Evolutionary conservation across 495 filamentous ascomycete genomes (phyloP), one percentile per base, ranked within the genome.

Genomic region (Extremus antarcticus): DNA sequence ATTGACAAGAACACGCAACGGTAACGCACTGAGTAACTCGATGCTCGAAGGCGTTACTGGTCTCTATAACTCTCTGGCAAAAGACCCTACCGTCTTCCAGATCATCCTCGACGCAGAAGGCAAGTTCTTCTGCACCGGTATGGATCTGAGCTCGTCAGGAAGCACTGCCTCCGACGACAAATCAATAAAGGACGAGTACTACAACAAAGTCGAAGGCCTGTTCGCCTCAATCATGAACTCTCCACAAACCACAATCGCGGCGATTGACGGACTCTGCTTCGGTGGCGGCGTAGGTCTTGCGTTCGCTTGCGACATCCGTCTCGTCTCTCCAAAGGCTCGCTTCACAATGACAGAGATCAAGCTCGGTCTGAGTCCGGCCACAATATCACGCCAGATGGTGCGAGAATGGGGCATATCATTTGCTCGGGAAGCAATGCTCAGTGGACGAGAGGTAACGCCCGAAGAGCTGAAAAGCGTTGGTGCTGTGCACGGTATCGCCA

Each of bases 101-200:
- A 65, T 74, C 2, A 51, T 72, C 25, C 57, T 74, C 9, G 66
- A 61, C 0, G 67, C 63, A 0, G 61, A 54, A 8, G 72, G 71
- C 0, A 65, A 58, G 41, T 74, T 65, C 61, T 74, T 74, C 53
- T 74, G 71, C 50, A 70, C 68, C n/a, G 71, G 72, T 15, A 70
- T 71, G 69, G 70, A 73, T 25, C 54, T 70, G 0, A 59, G 55
- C 2, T 66, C 46, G 13, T 48, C 46, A n/a, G 46, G 46, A 23
- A 48, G 46, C 46, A 48, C 10, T 25, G 20, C 46, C 46, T n/a
- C 20, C 9, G 24, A 60, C 1, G 59, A 61, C 19, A 57, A 64
- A 11, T 61, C 61, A 0, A 54, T 59, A 15, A 58, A 64, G 13
- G 61, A 56, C 1, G 57, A 66, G 15, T 58, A 67, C 21, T 68